A percentile compares a stretch with the other conserved stretches of the same genome.
Conservation (phyloP, 495 filamentous ascomycete species). For the Aspergillus ostianus region DNA sequence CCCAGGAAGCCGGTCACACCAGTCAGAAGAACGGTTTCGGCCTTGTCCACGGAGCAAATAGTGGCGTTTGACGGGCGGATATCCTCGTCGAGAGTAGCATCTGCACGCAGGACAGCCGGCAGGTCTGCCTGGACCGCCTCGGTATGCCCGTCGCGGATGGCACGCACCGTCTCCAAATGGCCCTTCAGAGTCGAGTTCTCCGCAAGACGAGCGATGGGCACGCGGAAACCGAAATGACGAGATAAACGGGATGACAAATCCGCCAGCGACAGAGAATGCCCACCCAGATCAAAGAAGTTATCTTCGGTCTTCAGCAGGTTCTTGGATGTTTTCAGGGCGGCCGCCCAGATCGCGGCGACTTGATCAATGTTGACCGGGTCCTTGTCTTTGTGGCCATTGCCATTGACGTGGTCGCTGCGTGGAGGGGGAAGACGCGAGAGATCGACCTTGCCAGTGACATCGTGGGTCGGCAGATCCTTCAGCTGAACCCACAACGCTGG, state of each 20-base stretch:
- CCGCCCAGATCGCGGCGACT: slow-evolving; percentile 60
- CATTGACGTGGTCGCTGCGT: slow-evolving; percentile 34
- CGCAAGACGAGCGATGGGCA: slow-evolving; percentile 61
- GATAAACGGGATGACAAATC: slow-evolving; percentile 60
- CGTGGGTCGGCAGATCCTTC: slow-evolving; percentile 59
- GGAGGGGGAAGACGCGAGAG: slow-evolving; percentile 60
- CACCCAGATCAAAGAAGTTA: slow-evolving; percentile 70
- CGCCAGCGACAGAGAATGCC: slow-evolving; percentile 66
- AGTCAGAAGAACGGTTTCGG: slow-evolving; percentile 58
- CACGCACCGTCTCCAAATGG: slow-evolving; percentile 57
- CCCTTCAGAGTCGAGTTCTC: slow-evolving; percentile 60
- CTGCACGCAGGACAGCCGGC: slow-evolving; percentile 56
- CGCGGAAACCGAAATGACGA: slow-evolving; percentile 57
- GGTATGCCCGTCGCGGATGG: slow-evolving; percentile 61
- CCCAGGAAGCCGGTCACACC: slow-evolving; percentile 62
- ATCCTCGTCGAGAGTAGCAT: slow-evolving; percentile 57
- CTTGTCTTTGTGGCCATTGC: slow-evolving; percentile 38
- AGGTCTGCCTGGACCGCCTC: slow-evolving; percentile 65
- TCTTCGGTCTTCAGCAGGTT: slow-evolving; percentile 56
- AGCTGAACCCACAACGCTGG: slow-evolving; percentile 64
- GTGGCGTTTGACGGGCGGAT: slow-evolving; percentile 45
- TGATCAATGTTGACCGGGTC: slow-evolving; percentile 54
- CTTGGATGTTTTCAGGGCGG: slow-evolving; percentile 53
- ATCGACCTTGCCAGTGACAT: slow-evolving; percentile 68
- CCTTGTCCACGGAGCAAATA: slow-evolving; percentile 53